phyloP scores from a whole-genome alignment of 2,329 filamentous ascomycete species.

The Chalaropsis ovoidea region DNA sequence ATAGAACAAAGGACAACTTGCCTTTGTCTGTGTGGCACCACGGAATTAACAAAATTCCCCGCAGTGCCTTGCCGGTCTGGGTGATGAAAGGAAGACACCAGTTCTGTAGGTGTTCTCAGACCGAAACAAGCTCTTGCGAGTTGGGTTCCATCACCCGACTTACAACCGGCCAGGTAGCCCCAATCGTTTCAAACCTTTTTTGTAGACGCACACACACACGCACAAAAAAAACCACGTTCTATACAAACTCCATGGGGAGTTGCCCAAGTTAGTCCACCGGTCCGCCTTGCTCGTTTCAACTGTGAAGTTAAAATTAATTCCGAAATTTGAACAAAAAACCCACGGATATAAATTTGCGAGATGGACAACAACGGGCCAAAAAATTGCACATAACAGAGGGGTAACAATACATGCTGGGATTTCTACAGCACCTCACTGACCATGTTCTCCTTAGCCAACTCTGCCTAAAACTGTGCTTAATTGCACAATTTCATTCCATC shows the following conservation, averaged over 20 bases:
- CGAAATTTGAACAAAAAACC: background rate
- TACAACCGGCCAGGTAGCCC: background rate
- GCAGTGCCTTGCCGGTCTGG: no score
- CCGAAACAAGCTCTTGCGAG: background rate
- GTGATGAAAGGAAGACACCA: background rate
- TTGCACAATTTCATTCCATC: background rate
- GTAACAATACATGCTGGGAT: background rate
- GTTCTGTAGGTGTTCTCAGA: constrained; percentile 1
- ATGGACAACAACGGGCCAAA: background rate
- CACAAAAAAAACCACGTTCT: no score
- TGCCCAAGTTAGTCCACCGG: background rate
- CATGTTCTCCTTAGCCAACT: background rate
- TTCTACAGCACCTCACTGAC: background rate
- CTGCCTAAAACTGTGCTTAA: background rate
- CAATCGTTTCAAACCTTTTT: no score
- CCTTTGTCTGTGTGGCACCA: no score
- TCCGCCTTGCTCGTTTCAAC: background rate
- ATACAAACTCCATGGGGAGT: background rate
- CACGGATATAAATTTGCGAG: background rate
- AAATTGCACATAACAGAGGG: background rate
- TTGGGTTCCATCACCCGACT: background rate
- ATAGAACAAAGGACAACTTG: no score
- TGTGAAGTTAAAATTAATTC: background rate
- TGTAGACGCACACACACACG: no score
- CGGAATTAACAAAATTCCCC: no score